These are phyloP conservation scores for Serendipita sp. DNA, from an alignment of 768 basidiomycete genomes.

Conservation along the genomic window DNA sequence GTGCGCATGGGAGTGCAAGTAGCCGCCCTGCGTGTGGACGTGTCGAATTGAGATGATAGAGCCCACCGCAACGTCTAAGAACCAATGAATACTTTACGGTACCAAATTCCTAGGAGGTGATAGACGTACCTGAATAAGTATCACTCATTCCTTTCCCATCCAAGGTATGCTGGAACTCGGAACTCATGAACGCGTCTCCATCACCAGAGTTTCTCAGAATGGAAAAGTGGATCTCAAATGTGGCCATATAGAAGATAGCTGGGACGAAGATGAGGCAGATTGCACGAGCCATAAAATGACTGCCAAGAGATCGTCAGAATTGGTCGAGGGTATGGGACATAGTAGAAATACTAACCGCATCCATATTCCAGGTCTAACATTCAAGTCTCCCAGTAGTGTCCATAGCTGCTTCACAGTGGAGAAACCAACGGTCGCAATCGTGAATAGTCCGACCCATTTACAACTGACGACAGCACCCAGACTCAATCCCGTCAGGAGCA, in stretches of 20 bases:
- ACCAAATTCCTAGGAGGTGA: neutral
- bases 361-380: slow-evolving; percentile 59
- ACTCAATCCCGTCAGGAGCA: slow-evolving; percentile 67
- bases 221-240: slow-evolving; percentile 92
- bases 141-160: slow-evolving; percentile 81
- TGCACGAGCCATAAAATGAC: slow-evolving; percentile 77
- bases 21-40: slow-evolving; percentile 96
- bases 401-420: slow-evolving; percentile 78
- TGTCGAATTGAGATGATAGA: slow-evolving; percentile 75
- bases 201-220: slow-evolving; percentile 83
- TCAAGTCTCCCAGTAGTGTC: slow-evolving; percentile 73
- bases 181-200: slow-evolving; percentile 98
- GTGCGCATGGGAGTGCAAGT: slow-evolving; percentile 86
- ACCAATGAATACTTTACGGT: neutral
- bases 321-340: neutral
- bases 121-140: slow-evolving; percentile 62
- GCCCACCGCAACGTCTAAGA: slow-evolving; percentile 65
- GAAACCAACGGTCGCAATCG: slow-evolving; percentile 82
- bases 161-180: slow-evolving; percentile 94
- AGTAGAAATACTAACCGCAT: slow-evolving; percentile 20
- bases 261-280: slow-evolving; percentile 80
- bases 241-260: slow-evolving; percentile 78
- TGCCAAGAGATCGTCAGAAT: neutral
- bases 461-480: slow-evolving; percentile 86
- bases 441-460: slow-evolving; percentile 98